Conservation (phyloP, 2,329 filamentous ascomycete genomes). For the Botrytis sinoallii region DNA sequence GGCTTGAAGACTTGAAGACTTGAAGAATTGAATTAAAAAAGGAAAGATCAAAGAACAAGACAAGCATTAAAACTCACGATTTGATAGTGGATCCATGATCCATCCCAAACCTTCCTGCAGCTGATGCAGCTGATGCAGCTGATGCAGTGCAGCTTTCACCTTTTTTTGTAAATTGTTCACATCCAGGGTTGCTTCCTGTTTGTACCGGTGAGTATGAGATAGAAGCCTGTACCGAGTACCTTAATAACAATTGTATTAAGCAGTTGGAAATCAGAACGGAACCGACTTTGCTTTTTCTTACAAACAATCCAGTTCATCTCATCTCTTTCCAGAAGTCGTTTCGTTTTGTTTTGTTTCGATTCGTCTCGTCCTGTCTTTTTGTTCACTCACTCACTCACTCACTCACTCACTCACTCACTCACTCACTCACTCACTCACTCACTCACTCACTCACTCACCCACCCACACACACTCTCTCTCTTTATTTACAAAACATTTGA, state of each 20-base stretch:
- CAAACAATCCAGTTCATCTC: neutral
- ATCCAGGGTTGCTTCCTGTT: constrained; percentile 13
- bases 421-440: neutral
- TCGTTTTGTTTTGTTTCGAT: neutral
- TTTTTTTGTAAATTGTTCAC: neutral
- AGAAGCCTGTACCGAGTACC: neutral
- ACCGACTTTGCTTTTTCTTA: neutral
- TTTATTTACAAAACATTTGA: neutral
- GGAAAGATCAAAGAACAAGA: neutral
- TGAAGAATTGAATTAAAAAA: neutral
- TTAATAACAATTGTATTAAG: neutral
- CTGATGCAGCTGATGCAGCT: neutral
- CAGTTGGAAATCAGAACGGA: neutral
- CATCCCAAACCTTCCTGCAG: neutral
- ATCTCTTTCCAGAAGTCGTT: neutral
- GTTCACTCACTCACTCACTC: neutral
- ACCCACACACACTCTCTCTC: neutral
- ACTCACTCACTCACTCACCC: neutral
- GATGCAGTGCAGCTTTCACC: neutral
- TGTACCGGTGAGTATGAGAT: neutral
- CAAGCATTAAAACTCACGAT: neutral
- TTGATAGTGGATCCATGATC: neutral
- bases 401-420: too few relatives aligned
- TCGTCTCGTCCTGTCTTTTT: neutral
- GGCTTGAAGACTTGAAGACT: neutral